Base-by-base conservation (phyloP, 2,329 filamentous ascomycete genomes). In the Harringtonia aguacate region DNA sequence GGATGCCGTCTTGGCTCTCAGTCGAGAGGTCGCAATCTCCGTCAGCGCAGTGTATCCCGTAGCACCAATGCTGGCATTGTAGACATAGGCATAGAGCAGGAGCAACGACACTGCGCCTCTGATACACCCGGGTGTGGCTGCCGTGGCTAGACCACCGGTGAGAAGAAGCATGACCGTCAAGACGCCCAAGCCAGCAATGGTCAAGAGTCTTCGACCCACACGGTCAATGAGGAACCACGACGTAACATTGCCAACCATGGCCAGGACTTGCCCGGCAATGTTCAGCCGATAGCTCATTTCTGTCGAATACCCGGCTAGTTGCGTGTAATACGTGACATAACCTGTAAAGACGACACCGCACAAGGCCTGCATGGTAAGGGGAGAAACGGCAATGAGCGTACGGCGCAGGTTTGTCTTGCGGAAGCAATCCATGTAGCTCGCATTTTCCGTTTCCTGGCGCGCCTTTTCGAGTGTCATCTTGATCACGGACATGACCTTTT, bases 371-470 rank as follows among this genome's bases (percentile, higher is more conserved):
- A 61, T 64, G 6, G 59, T 20, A n/a, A 47, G 38, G 1, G 45
- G 58, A 27, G 63, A 49, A 44, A 61, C 61, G 6, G 70, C 66
- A 28, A 76, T 73, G 54, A 75, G 71, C 1, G 72, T 76, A 30
- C 73, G 67, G 18, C 70, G 64, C 21, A 67, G 55, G 48, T 73
- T 72, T 28, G 64, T 62, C 1, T 68, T 68, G 41, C 58, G 66
- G 53, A 75, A 66, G 42, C 70, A 73, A 48, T 76, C 72, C 27
- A 59, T 20, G 48, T 75, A 76, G 2, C 62, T 68, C 28, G 67
- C 69, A 2, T 67, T 67, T 3, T 65, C 63, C 46, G 72, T 65
- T 44, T 66, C 62, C 44, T 71, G 66, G 46, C 69, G 59, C 54
- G 80, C 78, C 15, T 67, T 68, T 42, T 70, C 64, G 24, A 67